These are phyloP conservation scores for Nannizzia gypsea DNA, from an alignment of 2,329 filamentous ascomycete species.

Conservation along the genomic window DNA sequence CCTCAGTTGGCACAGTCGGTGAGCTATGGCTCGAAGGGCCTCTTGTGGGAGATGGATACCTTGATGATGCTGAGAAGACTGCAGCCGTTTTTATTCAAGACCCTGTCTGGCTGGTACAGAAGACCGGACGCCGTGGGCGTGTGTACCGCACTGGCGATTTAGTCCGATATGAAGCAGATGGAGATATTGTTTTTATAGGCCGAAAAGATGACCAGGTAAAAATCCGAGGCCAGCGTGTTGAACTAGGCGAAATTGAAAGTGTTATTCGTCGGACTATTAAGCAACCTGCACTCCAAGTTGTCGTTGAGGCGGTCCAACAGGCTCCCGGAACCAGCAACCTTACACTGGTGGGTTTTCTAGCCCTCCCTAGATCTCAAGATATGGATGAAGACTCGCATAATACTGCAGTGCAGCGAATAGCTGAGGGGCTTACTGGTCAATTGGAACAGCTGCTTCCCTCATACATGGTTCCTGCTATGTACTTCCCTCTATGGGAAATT, in stretches of 20 bases:
- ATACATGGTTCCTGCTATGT: slow-evolving; percentile 7
- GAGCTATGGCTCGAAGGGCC: slow-evolving; percentile 32
- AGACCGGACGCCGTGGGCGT: slow-evolving; percentile 3
- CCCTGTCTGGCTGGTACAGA: slow-evolving; percentile 22
- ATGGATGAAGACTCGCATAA: neutral
- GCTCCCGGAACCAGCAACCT: too few species aligned
- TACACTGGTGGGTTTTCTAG: slow-evolving; percentile 33
- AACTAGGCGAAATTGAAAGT: slow-evolving; percentile 75
- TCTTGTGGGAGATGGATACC: slow-evolving; percentile 27
- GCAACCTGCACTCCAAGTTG: neutral
- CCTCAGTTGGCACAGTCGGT: slow-evolving; percentile 29
- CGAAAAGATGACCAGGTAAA: slow-evolving; percentile 54
- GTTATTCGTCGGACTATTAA: slow-evolving; percentile 4
- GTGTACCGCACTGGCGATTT: slow-evolving; percentile 17
- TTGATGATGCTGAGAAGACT: slow-evolving; percentile 35
- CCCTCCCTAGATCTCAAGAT: neutral
- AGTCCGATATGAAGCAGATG: slow-evolving; percentile 17
- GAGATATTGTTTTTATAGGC: slow-evolving; percentile 14
- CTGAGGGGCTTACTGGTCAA: neutral
- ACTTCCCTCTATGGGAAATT: neutral
- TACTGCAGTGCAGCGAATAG: neutral
- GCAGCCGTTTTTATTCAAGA: slow-evolving; percentile 40
- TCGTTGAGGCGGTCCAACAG: neutral
- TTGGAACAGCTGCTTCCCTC: neutral
- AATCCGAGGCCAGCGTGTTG: slow-evolving; percentile 68